Base-by-base conservation (phyloP, 768 basidiomycete species). In the Lactifluus subvellereus region DNA sequence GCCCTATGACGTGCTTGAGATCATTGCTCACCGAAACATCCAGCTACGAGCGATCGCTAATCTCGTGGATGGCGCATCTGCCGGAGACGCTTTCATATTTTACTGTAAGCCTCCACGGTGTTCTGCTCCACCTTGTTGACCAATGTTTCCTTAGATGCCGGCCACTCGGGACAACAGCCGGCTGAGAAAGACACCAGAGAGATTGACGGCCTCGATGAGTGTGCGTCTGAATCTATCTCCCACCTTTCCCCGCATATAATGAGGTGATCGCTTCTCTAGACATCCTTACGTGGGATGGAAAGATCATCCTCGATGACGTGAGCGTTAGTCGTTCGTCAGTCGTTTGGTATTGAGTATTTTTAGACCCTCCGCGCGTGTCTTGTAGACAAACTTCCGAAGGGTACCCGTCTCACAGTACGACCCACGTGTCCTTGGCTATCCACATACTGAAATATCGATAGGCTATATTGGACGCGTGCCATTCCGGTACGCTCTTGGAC, bases 401-500 rank as follows among this genome's bases (percentile, higher is more conserved):
- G 54, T n/a, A 45, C 55, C 13, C 64, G 61, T 47, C 52, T 70
- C 13, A 68, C 66, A 1, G 68, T 68, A 35, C 43, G 60, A 9
- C 14, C 18, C 22, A 33, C 22, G n/a, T 18, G 9, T 32, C 7
- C 8, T 11, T 27, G 8, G 45, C 4, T 16, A 4, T 20, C 3
- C 43, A 47, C 11, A n/a, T 18, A 13, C 20, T 48, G 22, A 11
- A 48, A 47, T 14, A 7, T 27, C n/a, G 7, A 4, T 22, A 69
- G 68, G 69, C 68, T 6, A 64, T 69, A 49, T 49, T 70, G 2
- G 69, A 70, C 27, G 49, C 68, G 0, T 70, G 69, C 35, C 59
- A 68, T 54, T 68, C 66, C 0, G 68, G 64, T 4, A 66, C 66
- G 11, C 37, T 70, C 16, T 62, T 70, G 2, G 64, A 66, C 43